phyloP scores from a whole-genome alignment of 1,284 basidiomycete genomes.

The Tylopilus sp. region DNA sequence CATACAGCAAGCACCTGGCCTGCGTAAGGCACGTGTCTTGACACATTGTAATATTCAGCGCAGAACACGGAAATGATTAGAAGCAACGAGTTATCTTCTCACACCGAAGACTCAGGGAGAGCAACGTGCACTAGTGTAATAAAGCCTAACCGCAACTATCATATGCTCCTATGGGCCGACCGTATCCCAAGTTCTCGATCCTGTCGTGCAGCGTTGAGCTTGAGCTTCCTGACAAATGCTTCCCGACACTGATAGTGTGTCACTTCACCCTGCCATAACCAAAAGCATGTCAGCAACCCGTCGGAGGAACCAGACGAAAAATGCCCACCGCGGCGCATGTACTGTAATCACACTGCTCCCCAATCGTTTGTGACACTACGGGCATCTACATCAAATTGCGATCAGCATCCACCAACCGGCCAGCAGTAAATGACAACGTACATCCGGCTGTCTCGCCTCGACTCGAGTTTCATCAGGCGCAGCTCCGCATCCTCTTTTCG shows the following conservation, averaged over 20 bases:
- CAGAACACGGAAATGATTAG: no score
- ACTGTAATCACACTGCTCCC: conserved; percentile 97
- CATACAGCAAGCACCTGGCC: no score
- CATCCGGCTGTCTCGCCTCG: conserved; percentile 89
- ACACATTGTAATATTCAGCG: no score
- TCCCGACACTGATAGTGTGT: conserved; percentile 96
- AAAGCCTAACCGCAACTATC: no score
- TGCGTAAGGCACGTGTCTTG: no score
- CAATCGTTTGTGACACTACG: conserved; percentile 94
- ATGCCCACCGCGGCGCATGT: conserved; percentile 80
- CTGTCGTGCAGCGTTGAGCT: conserved; percentile 52
- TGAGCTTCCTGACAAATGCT: conserved; percentile 72
- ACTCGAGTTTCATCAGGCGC: conserved; percentile 80
- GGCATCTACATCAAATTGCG: conserved; percentile 71
- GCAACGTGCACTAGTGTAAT: no score
- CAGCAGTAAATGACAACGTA: conserved; percentile 50
- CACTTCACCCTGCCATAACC: conserved; percentile 81
- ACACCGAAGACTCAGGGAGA: no score
- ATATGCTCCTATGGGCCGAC: neutral
- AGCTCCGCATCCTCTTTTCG: conserved; percentile 80
- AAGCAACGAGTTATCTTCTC: no score
- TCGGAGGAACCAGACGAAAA: neutral
- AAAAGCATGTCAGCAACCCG: neutral
- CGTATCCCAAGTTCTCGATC: conserved; percentile 17
- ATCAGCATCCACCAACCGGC: neutral